Conservation (phyloP, 345 rosid species). For the Fremontodendron californicum region DNA sequence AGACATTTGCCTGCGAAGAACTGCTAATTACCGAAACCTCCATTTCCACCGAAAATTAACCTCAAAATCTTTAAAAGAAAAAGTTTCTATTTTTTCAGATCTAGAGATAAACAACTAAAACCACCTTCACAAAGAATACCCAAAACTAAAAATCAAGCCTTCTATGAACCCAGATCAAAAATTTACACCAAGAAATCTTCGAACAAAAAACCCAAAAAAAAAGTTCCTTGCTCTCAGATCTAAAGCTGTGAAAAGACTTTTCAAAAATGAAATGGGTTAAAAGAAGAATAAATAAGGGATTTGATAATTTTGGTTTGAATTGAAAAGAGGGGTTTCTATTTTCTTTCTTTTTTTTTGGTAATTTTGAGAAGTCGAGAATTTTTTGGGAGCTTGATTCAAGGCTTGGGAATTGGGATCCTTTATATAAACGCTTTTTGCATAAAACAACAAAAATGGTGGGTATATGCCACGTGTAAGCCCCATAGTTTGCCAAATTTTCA, state of each 20-base stretch:
- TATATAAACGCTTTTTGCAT: neutral
- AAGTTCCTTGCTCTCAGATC: neutral
- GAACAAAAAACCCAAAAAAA: neutral
- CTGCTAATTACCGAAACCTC: slow-evolving; percentile 60
- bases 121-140: neutral
- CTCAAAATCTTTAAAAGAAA: neutral
- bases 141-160: neutral
- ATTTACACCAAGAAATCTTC: neutral
- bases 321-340: neutral
- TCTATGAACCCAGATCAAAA: neutral
- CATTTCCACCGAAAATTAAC: slow-evolving; percentile 26
- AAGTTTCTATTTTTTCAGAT: neutral
- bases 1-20: slow-evolving; percentile 42
- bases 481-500: neutral
- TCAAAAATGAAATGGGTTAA: neutral
- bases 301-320: neutral
- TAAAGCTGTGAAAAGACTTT: neutral
- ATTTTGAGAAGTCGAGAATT: neutral
- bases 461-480: neutral
- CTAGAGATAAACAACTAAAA: neutral
- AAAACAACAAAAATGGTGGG: slow-evolving; percentile 4
- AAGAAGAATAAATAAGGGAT: neutral
- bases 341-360: neutral
- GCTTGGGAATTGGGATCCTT: neutral
- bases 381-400: neutral